Base-by-base conservation (phyloP, 2,329 filamentous ascomycete species). In the Colletotrichum noveboracense region DNA sequence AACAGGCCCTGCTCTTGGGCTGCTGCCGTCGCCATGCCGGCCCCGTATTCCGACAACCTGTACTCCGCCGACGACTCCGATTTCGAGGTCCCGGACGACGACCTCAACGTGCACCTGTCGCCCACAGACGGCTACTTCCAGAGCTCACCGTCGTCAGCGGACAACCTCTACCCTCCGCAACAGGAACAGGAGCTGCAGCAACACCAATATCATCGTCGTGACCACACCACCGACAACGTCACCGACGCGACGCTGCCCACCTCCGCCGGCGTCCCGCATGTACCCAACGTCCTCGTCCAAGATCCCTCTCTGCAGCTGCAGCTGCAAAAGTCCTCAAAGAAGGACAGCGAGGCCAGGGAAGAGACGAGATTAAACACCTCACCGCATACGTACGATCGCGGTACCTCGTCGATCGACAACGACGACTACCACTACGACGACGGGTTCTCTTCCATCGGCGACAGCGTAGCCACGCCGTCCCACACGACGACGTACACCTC, bases 121-220 rank as follows among this genome's bases (percentile, higher is more conserved):
- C 88, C 88, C 52, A 86, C 87, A n/a, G 87, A 90, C 76, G 88
- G 88, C 43, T 89, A 89, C 84, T 90, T 90, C 80, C 84, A 85
- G 78, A 79, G 78, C 43, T 55, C 84, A 80, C 85, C 85, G 32
- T 84, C 83, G 71, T 76, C 76, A 66, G 79, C 79, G 24, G 78
- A 74, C 66, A 75, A 69, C 14, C 77, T 79, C 74, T 79, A 81
- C 75, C 80, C 78, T 30, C 72, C 70, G 14, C 77, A 74, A 26
- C 77, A 75, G 24, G 60, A 73, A 61, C 76, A 74, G 16, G 28
- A 28, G 30, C 43, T 52, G 43, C 43, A 52, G 43, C 43, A 52
- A 52, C 43, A 52, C 43, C 43, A 52, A 52, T 52, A 21, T 52
- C 21, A 64, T 48, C 52, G 28, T 12, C 65, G 34, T 32, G 52